Conservation (phyloP, 768 basidiomycete genomes). For the Mycena capillaripes region DNA sequence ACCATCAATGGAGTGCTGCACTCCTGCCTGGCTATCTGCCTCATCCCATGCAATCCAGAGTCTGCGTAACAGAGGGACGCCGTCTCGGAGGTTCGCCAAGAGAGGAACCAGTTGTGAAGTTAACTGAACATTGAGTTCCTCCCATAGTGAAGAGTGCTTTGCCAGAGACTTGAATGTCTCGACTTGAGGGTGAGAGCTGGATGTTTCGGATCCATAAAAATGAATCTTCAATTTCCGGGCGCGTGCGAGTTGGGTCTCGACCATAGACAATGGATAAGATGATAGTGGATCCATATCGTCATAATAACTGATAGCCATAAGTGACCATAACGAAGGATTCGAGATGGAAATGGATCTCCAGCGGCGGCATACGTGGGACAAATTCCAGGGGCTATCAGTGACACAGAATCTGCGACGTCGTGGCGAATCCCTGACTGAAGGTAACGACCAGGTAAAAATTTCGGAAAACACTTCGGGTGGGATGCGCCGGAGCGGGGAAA, state of each 20-base stretch:
- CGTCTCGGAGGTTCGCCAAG: not conserved
- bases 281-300: not conserved
- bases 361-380: not conserved
- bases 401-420: not conserved
- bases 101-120: not conserved
- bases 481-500: not conserved
- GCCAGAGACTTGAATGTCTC: not conserved
- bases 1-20: not conserved
- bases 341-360: not conserved
- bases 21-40: not conserved
- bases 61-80: not conserved
- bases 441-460: not conserved
- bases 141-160: not conserved
- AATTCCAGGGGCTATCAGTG: not conserved
- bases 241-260: not conserved
- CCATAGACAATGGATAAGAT: not conserved
- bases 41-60: not conserved
- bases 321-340: conserved; percentile 2
- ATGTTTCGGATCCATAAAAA: not conserved
- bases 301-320: not conserved
- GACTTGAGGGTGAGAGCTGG: not conserved
- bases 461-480: conserved; percentile 7
- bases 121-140: not conserved
- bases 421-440: not conserved
- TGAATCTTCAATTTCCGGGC: not conserved